These are phyloP conservation scores for Nakazawaea peltata DNA, from an alignment of 805 yeast genomes.

Conservation along the genomic window DNA sequence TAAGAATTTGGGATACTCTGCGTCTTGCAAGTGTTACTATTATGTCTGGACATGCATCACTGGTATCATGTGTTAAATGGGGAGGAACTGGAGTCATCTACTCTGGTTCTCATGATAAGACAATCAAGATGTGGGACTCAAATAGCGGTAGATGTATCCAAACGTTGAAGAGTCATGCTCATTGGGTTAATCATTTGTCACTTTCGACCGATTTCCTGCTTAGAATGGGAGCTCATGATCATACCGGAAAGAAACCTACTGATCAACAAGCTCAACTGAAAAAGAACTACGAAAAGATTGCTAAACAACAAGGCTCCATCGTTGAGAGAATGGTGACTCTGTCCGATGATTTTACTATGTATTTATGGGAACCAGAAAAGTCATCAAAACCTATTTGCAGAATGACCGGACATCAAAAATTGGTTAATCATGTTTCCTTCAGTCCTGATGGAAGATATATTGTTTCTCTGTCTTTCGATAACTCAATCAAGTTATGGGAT, in stretches of 20 bases:
- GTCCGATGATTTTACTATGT: conserved; percentile 97
- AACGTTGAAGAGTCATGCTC: conserved; percentile 84
- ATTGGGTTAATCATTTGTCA: conserved; percentile 95
- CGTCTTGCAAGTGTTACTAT: conserved; percentile 59
- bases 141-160: conserved; percentile 69
- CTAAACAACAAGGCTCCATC: conserved; percentile 44
- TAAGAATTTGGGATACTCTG: conserved; percentile 83
- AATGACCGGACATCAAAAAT: conserved; percentile 96
- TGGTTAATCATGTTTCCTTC: conserved; percentile 91
- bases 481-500: conserved; percentile 94
- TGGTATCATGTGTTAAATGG: conserved; percentile 97
- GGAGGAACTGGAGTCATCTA: conserved; percentile 82
- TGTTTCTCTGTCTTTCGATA: conserved; percentile 92
- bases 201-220: conserved; percentile 85
- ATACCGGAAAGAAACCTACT: conserved; percentile 40
- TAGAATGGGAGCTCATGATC: conserved; percentile 84
- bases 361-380: conserved; percentile 86
- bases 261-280: conserved; percentile 48
- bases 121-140: conserved; percentile 88
- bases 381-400: conserved; percentile 78
- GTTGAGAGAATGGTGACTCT: conserved; percentile 88
- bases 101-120: conserved; percentile 90
- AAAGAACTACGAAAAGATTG: conserved; percentile 53
- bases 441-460: conserved; percentile 91
- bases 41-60: conserved; percentile 78